phyloP scores from a whole-genome alignment of 2,329 filamentous ascomycete genomes.

The Magnaporthiopsis rhizophila region DNA sequence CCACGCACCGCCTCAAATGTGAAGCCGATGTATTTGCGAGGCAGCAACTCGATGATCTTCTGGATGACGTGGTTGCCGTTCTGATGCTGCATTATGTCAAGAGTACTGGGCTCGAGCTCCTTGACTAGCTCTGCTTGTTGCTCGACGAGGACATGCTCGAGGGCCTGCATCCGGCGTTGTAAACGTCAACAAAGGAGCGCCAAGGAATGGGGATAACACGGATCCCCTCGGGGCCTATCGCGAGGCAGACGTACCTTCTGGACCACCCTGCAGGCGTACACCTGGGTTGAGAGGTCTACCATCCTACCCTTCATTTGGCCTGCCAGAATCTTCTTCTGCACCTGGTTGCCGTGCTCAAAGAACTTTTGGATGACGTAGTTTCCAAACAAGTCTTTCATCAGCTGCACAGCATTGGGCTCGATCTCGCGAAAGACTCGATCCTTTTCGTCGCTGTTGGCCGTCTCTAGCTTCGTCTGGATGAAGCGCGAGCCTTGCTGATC shows the following conservation, averaged over 20 bases:
- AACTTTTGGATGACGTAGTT: constrained; percentile 96
- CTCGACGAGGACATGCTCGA: constrained; percentile 86
- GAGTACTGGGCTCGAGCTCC: constrained; percentile 70
- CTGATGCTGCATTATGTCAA: constrained; percentile 73
- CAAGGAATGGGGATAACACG: neutral
- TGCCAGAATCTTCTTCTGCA: constrained; percentile 82
- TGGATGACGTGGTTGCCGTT: constrained; percentile 97
- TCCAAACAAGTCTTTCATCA: constrained; percentile 95
- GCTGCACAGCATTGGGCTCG: constrained; percentile 69
- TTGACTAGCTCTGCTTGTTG: constrained; percentile 54
- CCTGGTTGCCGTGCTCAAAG: constrained; percentile 90
- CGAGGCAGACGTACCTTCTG: constrained; percentile 60
- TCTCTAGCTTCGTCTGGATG: constrained; percentile 87
- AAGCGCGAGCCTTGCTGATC: constrained; percentile 95
- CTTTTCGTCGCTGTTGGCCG: constrained; percentile 93
- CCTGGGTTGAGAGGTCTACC: constrained; percentile 69
- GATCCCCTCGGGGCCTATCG: neutral
- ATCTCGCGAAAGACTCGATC: constrained; percentile 86
- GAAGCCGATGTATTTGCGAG: constrained; percentile 71
- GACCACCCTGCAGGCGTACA: constrained; percentile 92
- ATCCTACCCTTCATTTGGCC: constrained; percentile 84
- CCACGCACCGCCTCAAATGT: constrained; percentile 74
- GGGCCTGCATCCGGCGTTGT: constrained; percentile 48
- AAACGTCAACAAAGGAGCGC: neutral
- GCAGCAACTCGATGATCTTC: constrained; percentile 78